These are phyloP conservation scores for Aspergillus taichungensis DNA, from an alignment of 495 filamentous ascomycete species.

Conservation along the genomic window DNA sequence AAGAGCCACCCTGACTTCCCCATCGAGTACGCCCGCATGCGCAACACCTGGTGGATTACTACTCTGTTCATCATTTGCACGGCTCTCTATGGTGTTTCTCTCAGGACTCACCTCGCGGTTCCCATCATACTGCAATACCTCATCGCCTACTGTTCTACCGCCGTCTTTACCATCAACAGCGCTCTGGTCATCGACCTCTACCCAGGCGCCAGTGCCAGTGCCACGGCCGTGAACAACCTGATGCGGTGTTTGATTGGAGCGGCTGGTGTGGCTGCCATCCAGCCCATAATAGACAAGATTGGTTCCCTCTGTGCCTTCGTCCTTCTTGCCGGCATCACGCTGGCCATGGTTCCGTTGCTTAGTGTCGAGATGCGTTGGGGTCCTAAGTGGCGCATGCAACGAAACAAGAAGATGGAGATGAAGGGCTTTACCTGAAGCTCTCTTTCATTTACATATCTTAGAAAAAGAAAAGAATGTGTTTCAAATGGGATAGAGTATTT, in stretches of 20 bases:
- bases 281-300: conserved; percentile 53
- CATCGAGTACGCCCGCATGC: conserved; percentile 41
- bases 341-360: conserved; percentile 29
- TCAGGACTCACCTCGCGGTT: conserved; percentile 35
- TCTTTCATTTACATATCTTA: no score
- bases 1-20: conserved; percentile 42
- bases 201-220: conserved; percentile 50
- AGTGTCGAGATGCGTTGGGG: no score
- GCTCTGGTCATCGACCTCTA: conserved; percentile 60
- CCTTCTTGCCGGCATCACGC: conserved; percentile 42
- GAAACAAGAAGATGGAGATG: no score
- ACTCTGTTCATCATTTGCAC: conserved; percentile 25
- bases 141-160: conserved; percentile 34
- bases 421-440: no score
- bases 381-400: no score
- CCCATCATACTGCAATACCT: conserved; percentile 50
- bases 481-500: no score
- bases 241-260: conserved; percentile 61
- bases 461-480: no score
- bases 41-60: conserved; percentile 36
- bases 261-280: conserved; percentile 51
- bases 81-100: conserved; percentile 20
- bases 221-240: conserved; percentile 65
- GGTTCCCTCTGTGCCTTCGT: conserved; percentile 53
- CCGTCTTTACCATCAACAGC: conserved; percentile 47